Conservation (phyloP, 371 early-diverging fungal genomes). For the Dinochytrium kinnereticum region DNA sequence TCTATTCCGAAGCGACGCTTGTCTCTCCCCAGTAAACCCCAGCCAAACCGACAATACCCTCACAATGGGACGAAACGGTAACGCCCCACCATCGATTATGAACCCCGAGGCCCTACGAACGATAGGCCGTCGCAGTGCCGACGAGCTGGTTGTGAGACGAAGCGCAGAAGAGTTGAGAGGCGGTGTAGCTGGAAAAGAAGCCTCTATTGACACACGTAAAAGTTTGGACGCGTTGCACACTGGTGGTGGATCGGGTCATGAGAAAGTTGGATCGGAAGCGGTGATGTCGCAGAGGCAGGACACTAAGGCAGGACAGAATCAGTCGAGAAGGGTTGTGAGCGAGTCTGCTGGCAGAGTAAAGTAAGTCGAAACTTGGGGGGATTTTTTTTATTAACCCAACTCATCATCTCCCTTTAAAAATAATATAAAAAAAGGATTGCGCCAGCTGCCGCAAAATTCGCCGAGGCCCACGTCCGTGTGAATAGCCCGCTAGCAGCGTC, state of each 20-base stretch:
- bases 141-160: constrained; percentile 3
- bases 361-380: not conserved
- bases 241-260: not conserved
- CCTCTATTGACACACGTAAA: constrained; percentile 10
- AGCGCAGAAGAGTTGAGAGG: constrained; percentile 27
- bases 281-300: not conserved
- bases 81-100: not conserved
- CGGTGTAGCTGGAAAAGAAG: constrained; percentile 1
- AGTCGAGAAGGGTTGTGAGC: constrained; percentile 15
- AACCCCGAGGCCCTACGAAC: not conserved
- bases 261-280: not conserved
- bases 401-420: too few relatives aligned
- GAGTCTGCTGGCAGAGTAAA: constrained; percentile 16
- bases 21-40: not conserved
- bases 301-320: not conserved
- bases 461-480: constrained; percentile 36
- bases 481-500: constrained; percentile 45
- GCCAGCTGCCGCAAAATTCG: constrained; percentile 21
- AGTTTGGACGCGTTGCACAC: constrained; percentile 4
- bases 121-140: constrained; percentile 2
- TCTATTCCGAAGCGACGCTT: constrained; percentile 26
- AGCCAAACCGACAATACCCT: not conserved
- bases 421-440: too few relatives aligned
- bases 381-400: too few relatives aligned
- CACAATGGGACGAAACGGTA: not conserved